A percentile compares a stretch with the other conserved stretches of the same genome.
Conservation (phyloP, 225 moss, liverwort and hornwort genomes). For the Physcomitrellopsis africana region DNA sequence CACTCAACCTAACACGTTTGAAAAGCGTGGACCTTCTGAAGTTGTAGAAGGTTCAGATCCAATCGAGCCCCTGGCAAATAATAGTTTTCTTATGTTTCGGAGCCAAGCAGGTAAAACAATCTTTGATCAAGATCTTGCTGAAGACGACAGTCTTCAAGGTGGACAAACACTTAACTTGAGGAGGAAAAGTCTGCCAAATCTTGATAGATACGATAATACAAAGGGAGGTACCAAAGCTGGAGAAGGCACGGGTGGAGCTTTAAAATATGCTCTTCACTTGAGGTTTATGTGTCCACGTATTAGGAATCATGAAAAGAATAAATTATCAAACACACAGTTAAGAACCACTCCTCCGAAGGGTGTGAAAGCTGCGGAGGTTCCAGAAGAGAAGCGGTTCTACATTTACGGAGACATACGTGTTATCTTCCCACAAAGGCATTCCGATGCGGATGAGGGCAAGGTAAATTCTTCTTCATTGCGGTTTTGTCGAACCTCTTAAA, state of each 20-base stretch:
- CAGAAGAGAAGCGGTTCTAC: slow-evolving; percentile 87
- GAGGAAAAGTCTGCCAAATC: slow-evolving; percentile 38
- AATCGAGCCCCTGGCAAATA: slow-evolving; percentile 27
- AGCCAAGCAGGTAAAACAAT: slow-evolving; percentile 30
- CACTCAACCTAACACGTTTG: slow-evolving; percentile 34
- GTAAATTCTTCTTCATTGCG: slow-evolving; percentile 38
- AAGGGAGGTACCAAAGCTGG: slow-evolving; percentile 53
- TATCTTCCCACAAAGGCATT: slow-evolving; percentile 94
- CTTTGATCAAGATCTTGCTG: slow-evolving; percentile 31
- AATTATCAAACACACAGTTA: slow-evolving; percentile 28
- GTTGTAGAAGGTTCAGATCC: slow-evolving; percentile 33
- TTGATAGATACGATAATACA: slow-evolving; percentile 24
- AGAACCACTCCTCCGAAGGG: slow-evolving; percentile 50
- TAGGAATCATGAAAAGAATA: slow-evolving; percentile 60
- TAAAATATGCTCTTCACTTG: slow-evolving; percentile 94
- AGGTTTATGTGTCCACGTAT: slow-evolving; percentile 88
- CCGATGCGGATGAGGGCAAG: slow-evolving; percentile 98
- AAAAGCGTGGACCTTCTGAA: slow-evolving; percentile 33
- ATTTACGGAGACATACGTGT: slow-evolving; percentile 92
- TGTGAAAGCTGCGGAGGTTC: slow-evolving; percentile 42
- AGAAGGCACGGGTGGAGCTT: slow-evolving; percentile 65
- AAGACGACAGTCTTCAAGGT: slow-evolving; percentile 22
- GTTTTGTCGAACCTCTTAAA: background rate
- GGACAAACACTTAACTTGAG: slow-evolving; percentile 22
- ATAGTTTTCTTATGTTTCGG: slow-evolving; percentile 38